These are phyloP conservation scores for Ophiostoma novo-ulmi DNA, from an alignment of 2,329 filamentous ascomycete species.

Conservation along the genomic window DNA sequence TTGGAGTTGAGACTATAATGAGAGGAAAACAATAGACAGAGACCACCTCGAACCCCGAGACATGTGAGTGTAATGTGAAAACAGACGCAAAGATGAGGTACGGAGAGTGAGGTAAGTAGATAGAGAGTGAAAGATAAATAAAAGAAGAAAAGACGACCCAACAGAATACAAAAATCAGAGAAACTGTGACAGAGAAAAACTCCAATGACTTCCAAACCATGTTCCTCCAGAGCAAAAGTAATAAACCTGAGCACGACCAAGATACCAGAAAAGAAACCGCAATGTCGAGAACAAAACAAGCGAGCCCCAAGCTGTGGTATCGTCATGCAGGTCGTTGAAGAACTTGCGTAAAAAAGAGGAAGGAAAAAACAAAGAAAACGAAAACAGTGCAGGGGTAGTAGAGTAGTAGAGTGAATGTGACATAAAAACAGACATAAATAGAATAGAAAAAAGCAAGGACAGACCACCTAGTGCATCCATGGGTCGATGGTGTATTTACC, in stretches of 20 bases:
- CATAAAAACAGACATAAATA: neutral
- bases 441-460: neutral
- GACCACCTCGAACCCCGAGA: neutral
- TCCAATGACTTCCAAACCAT: constrained; percentile 13
- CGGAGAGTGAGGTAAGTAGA: neutral
- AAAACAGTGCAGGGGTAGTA: neutral
- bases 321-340: neutral
- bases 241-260: constrained; percentile 3
- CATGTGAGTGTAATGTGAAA: neutral
- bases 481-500: neutral
- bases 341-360: neutral
- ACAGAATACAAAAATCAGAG: neutral
- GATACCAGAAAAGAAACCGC: neutral
- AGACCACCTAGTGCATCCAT: neutral
- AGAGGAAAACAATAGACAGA: neutral
- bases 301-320: neutral
- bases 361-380: neutral
- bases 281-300: neutral
- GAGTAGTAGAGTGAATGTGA: neutral
- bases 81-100: neutral
- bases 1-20: neutral
- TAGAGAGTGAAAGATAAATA: neutral
- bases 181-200: neutral
- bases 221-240: neutral
- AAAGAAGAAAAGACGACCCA: neutral